These are phyloP conservation scores for Cyberlindnera xishuangbannaensis DNA, from an alignment of 805 yeast species.

Conservation along the genomic window DNA sequence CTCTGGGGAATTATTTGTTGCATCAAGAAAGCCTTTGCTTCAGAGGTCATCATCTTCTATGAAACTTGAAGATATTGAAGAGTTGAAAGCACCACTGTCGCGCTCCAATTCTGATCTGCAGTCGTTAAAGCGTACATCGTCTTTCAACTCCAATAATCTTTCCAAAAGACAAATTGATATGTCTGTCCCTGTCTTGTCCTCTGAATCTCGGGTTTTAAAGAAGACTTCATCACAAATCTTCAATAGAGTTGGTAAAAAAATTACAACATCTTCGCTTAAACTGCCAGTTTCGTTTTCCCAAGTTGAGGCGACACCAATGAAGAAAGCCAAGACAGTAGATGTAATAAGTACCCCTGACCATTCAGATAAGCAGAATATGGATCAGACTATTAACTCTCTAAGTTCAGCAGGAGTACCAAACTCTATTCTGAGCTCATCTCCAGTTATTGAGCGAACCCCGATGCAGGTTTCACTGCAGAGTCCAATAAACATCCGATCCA, in stretches of 20 bases:
- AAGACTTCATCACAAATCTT: conserved; percentile 20
- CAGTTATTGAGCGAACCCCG: conserved; percentile 12
- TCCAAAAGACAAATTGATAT: conserved; percentile 24
- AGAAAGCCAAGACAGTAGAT: conserved; percentile 16
- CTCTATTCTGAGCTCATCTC: conserved; percentile 11
- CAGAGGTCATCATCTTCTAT: conserved; percentile 14
- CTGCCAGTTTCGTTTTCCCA: conserved; percentile 18
- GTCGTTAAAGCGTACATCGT: conserved; percentile 19
- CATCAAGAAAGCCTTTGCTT: conserved; percentile 13
- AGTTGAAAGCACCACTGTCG: conserved; percentile 12
- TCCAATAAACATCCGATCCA: conserved; percentile 21
- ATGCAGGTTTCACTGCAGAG: conserved; percentile 12
- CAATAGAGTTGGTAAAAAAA: conserved; percentile 24
- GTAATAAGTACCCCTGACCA: conserved; percentile 17
- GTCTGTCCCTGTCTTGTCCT: conserved; percentile 17
- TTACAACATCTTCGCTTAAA: conserved; percentile 7
- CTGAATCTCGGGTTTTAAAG: conserved; percentile 9
- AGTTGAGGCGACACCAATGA: conserved; percentile 26
- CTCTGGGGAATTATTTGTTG: not conserved
- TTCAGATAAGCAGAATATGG: not conserved
- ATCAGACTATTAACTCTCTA: conserved; percentile 3
- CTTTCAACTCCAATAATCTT: conserved; percentile 21
- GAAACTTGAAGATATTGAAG: conserved; percentile 21
- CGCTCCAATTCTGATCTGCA: conserved; percentile 22
- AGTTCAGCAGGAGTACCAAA: conserved; percentile 1